Evolutionary conservation across 169 alveolate species (phyloP).

Genomic region (Eimeria necatrix): DNA sequence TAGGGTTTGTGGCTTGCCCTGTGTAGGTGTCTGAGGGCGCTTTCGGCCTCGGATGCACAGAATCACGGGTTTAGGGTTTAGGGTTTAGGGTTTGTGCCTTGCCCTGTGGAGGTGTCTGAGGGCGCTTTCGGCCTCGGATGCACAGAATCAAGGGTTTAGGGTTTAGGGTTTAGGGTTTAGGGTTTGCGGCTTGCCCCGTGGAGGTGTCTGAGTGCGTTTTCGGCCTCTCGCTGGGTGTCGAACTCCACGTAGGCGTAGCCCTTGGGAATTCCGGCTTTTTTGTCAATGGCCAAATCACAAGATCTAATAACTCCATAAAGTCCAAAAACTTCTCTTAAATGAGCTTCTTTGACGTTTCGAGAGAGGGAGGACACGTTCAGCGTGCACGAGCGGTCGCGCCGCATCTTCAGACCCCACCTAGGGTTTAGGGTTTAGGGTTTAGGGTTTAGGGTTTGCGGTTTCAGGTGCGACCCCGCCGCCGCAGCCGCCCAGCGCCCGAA

Average conservation of each 20-base stretch:
- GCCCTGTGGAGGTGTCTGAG: no score
- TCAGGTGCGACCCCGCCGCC: not conserved
- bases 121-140: no score
- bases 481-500: not conserved
- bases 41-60: no score
- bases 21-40: no score
- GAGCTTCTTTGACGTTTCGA: conserved; percentile 79
- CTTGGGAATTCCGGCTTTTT: conserved; percentile 75
- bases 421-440: conserved; percentile 32
- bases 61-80: no score
- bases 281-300: conserved; percentile 71
- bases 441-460: conserved; percentile 27
- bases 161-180: conserved; percentile 35
- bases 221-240: conserved; percentile 74
- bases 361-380: conserved; percentile 78
- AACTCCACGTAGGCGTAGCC: conserved; percentile 82
- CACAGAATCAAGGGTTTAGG: no score
- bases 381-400: conserved; percentile 74
- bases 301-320: conserved; percentile 69
- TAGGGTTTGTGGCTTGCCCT: no score
- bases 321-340: conserved; percentile 81
- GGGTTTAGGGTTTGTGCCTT: no score
- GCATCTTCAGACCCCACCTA: conserved; percentile 32
- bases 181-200: conserved; percentile 64
- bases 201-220: conserved; percentile 71